phyloP scores from a whole-genome alignment of 2,329 filamentous ascomycete genomes.

The Phyllosticta citribraziliensis region DNA sequence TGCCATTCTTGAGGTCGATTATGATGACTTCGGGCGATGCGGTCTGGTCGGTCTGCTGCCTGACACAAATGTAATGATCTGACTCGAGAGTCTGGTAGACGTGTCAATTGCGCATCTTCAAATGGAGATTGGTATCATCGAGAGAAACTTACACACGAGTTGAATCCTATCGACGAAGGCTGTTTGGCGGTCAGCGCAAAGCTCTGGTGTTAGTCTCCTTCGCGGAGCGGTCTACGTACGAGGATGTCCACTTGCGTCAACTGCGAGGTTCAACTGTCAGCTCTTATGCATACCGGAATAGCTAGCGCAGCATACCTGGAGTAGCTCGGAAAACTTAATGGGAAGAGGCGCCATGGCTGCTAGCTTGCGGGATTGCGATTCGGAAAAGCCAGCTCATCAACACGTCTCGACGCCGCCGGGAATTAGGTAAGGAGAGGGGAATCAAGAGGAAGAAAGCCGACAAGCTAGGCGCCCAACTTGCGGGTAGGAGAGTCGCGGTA shows the following conservation, averaged over 20 bases:
- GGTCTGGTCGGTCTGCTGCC: constrained; percentile 69
- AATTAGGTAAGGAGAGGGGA: constrained; percentile 14
- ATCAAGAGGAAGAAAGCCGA: constrained; percentile 25
- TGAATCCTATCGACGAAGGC: constrained; percentile 71
- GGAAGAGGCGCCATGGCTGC: constrained; percentile 59
- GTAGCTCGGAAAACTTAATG: constrained; percentile 88
- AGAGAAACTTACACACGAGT: constrained; percentile 61
- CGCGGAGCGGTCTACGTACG: constrained; percentile 25
- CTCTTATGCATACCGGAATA: constrained; percentile 9
- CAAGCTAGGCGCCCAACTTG: constrained; percentile 10
- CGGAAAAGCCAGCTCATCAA: constrained; percentile 29
- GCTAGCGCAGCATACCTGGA: constrained; percentile 50
- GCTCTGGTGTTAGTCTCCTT: constrained; percentile 11
- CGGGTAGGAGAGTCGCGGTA: constrained; percentile 2
- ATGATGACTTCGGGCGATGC: constrained; percentile 92
- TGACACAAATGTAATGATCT: constrained; percentile 90
- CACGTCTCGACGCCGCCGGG: constrained; percentile 7
- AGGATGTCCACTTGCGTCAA: constrained; percentile 39
- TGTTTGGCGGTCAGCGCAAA: constrained; percentile 28
- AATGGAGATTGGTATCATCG: background rate
- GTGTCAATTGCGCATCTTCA: constrained; percentile 13
- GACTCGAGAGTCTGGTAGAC: constrained; percentile 80
- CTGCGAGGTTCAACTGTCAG: constrained; percentile 26
- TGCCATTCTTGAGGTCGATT: constrained; percentile 93
- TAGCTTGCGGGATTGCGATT: constrained; percentile 17